These are phyloP conservation scores for Ophiostoma tasmaniense DNA, from an alignment of 2,329 filamentous ascomycete species.

Conservation along the genomic window DNA sequence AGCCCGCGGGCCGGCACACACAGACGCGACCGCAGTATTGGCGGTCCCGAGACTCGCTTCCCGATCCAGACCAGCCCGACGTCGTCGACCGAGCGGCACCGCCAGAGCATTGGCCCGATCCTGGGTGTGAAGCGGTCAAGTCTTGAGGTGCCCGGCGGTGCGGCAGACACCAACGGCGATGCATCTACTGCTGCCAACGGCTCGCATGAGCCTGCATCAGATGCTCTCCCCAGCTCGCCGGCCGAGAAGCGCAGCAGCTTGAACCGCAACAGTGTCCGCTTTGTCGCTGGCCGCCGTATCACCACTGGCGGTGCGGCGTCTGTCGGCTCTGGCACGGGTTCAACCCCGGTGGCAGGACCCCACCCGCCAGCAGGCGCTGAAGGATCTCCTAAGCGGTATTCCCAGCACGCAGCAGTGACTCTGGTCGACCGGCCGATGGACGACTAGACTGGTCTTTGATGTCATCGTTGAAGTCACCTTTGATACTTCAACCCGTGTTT, in stretches of 20 bases:
- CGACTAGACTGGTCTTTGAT: conserved; percentile 38
- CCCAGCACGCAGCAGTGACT: conserved; percentile 51
- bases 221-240: conserved; percentile 9
- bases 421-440: conserved; percentile 73
- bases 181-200: conserved; percentile 20
- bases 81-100: conserved; percentile 42
- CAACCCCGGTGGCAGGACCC: neutral
- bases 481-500: no score
- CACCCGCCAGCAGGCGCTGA: conserved; percentile 6
- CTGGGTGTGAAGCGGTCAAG: conserved; percentile 53
- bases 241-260: conserved; percentile 57
- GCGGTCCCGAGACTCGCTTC: conserved; percentile 69
- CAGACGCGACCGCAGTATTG: conserved; percentile 71
- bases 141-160: conserved; percentile 65
- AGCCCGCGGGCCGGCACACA: conserved; percentile 44
- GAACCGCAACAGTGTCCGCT: conserved; percentile 42
- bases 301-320: conserved; percentile 28
- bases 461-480: no score
- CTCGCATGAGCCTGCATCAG: neutral
- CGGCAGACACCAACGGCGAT: conserved; percentile 18
- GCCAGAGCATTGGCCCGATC: conserved; percentile 42
- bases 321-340: conserved; percentile 23
- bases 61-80: conserved; percentile 65
- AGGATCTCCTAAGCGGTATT: conserved; percentile 17
- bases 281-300: conserved; percentile 45